Base-by-base conservation (phyloP, 805 yeast genomes). In the Yarrowia sp. region DNA sequence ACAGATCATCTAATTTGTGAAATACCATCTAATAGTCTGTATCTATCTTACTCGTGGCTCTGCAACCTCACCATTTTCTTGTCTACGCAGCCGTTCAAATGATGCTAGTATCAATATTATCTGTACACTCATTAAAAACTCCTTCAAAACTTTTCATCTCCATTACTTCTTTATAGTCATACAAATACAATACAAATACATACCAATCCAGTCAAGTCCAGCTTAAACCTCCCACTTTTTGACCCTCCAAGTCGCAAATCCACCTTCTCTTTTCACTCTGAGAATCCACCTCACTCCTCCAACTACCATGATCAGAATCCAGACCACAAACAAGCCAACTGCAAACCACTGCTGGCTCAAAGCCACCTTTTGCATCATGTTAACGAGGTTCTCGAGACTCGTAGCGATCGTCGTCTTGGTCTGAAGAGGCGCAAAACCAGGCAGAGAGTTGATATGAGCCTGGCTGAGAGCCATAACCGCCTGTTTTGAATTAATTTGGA, bases 371-470 rank as follows among this genome's bases (percentile, higher is more conserved):
- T 33, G 38, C 56, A 47, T 47, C 56, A 47, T 47, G 8, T 22
- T 18, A 5, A 32, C 56, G n/a, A 47, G 39, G 21, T 47, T 47
- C 22, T 47, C 56, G 6, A 47, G 29, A 47, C 56, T 47, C 10
- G 56, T 32, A 22, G 56, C 38, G 18, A 47, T 47, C 2, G 56
- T 47, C 2, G 41, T 47, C 6, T 47, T 47, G 1, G 56, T 47
- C n/a, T 47, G 31, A 4, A 47, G 31, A 47, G 56, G 56, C 3
- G 56, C 56, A 21, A 47, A 47, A 0, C 56, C 56, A 14, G 56
- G 56, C 5, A 47, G 16, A 2, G 56, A 47, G 21, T 21, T 24
- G 7, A 47, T 21, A 24, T 47, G 56, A 1, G 56, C 56, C 16
- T 47, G 29, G 4, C 14, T 32, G 21, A 47, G 31, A 0, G 56